Evolutionary conservation across 192 early-diverging fungal species (phyloP).

Genomic region (Backusella mclennaniae): DNA sequence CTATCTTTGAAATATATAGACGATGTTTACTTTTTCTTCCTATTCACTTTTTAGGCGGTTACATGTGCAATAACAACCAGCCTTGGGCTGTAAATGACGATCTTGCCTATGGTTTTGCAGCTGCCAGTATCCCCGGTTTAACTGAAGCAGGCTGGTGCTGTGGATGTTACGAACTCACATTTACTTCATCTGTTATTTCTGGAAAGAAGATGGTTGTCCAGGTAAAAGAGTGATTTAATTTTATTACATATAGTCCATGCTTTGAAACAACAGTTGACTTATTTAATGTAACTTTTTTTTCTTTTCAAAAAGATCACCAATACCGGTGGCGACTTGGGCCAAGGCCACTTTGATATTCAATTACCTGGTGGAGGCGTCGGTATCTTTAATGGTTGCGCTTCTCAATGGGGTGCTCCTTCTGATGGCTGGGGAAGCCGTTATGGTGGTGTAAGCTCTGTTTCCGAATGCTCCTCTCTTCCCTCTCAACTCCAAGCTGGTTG

Average conservation of each 20-base stretch:
- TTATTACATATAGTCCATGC: background rate
- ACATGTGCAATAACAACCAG: conserved; percentile 32
- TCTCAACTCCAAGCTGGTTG: conserved; percentile 25
- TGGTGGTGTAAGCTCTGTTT: conserved; percentile 16
- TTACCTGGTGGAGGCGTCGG: conserved; percentile 34
- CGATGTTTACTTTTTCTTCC: background rate
- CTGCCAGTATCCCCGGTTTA: conserved; percentile 21
- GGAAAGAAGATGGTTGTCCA: conserved; percentile 36
- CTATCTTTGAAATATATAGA: background rate
- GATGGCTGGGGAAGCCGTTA: conserved; percentile 21
- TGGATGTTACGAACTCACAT: conserved; percentile 28
- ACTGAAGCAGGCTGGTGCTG: conserved; percentile 27
- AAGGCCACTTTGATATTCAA: conserved; percentile 30
- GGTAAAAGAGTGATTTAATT: background rate
- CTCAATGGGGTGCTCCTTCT: conserved; percentile 18
- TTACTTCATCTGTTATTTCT: conserved; percentile 15
- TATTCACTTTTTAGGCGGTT: background rate
- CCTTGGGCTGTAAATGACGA: conserved; percentile 24
- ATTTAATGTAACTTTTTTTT: background rate
- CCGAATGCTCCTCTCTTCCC: conserved; percentile 17
- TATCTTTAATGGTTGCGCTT: conserved; percentile 25
- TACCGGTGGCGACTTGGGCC: conserved; percentile 26
- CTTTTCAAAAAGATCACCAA: conserved; percentile 15
- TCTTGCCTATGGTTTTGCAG: conserved; percentile 32
- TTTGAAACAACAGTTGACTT: background rate